Evolutionary conservation across 2,329 filamentous ascomycete species (phyloP), one percentile per base, ranked within the genome.

Genomic region (Cryphonectria radicalis): DNA sequence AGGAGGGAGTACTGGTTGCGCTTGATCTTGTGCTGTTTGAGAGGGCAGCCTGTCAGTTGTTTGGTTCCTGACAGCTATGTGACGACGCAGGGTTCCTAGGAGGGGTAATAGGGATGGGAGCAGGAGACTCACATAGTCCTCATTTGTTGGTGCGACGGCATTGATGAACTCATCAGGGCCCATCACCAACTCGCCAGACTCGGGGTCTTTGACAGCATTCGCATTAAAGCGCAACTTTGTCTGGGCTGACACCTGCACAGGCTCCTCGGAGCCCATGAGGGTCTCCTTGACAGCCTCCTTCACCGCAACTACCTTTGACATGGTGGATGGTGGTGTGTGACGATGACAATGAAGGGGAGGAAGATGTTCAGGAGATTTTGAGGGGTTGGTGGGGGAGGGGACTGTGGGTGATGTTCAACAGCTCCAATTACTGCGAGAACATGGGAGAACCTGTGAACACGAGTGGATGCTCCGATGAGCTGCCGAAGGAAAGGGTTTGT

Each of bases 1-100:
- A 99, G 92, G 78, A 99, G 92, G 67, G 91, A 91, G 83, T 98
- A 99, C 81, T 98, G 96, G 77, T 97, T 93, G 76, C 95, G 91
- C 84, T 94, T 93, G 85, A 99, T 98, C 83, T 99, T 99, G 86
- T 97, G 95, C 95, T 98, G 79, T 75, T 74, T 62, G 46, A 66
- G 46, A 60, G 53, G n/a, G 50, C 14, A 14, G 46, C 19, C 8
- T 32, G 70, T 74, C 53, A 75, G 70, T 60, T 32, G 53, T 63
- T 17, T 63, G 53, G 17, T n/a, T 32, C 42, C 25, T n/a, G 63
- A 37, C 25, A n/a, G n/a, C 40, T 28, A 28, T 35, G 53, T 70
- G 19, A 42, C 70, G 19, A 63, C 35, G 60, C 19, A 19, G 19
- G 17, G 40, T 42, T 25, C 28, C 5, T 57, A 59, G 43, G 65